These are phyloP conservation scores for Amphibolis antarctica DNA, from an alignment of 106 monocot species.

Conservation along the genomic window DNA sequence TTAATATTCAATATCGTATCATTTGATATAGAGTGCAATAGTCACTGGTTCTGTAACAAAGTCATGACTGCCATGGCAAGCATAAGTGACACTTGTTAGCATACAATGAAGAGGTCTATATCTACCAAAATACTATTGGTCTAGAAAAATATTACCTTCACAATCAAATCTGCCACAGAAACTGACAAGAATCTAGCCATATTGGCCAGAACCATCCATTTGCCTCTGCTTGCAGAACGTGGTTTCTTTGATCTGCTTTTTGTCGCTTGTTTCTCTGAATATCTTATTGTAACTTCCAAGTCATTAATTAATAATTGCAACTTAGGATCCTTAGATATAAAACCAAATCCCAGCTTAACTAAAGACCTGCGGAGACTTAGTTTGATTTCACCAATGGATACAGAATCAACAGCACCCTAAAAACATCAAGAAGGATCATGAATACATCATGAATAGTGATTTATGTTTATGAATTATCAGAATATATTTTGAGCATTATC, in stretches of 20 bases:
- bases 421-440: constrained; percentile 9
- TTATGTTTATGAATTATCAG: too few species aligned
- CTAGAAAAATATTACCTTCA: constrained; percentile 45
- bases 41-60: too few species aligned
- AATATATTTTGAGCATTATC: too few species aligned
- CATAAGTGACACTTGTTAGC: too few species aligned
- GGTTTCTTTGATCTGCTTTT: constrained; percentile 25
- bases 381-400: constrained; percentile 90
- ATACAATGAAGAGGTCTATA: neutral
- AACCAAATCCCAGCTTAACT: constrained; percentile 48
- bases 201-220: constrained; percentile 58
- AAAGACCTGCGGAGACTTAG: constrained; percentile 51
- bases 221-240: constrained; percentile 51
- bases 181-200: constrained; percentile 68
- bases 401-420: constrained; percentile 82
- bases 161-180: constrained; percentile 57
- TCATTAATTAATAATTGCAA: constrained; percentile 78
- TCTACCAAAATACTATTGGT: neutral
- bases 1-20: too few species aligned
- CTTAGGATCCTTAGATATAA: constrained; percentile 67
- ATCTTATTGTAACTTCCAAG: constrained; percentile 46
- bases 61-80: too few species aligned
- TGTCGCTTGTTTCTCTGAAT: constrained; percentile 30
- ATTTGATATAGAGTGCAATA: too few species aligned
- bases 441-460: too few species aligned